A percentile compares a stretch with the other conserved stretches of the same genome.
Evolutionary conservation across 2,329 filamentous ascomycete genomes (phyloP).

Genomic region (Ceratocystis cacaofunesta): DNA sequence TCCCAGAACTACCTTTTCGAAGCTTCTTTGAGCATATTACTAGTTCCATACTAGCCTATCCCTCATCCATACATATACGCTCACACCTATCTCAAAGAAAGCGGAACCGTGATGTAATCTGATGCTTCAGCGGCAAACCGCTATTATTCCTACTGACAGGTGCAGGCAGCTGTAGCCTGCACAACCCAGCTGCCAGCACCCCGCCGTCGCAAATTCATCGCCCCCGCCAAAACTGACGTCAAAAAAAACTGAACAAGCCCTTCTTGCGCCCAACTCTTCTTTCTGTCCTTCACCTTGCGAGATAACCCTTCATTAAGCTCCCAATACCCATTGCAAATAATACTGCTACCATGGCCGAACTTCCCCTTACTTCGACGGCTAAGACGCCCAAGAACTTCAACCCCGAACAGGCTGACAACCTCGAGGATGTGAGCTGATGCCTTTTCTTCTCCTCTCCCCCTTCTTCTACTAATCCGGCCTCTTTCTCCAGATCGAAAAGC

Average conservation of each 20-base stretch:
- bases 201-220: constrained; percentile 10
- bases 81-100: no score
- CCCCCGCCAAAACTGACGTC: constrained; percentile 11
- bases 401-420: constrained; percentile 39
- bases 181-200: constrained; percentile 6
- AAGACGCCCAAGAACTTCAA: constrained; percentile 30
- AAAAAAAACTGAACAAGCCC: constrained; percentile 4
- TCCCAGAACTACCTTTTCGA: no score
- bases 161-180: background rate
- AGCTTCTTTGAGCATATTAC: no score
- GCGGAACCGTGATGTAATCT: no score
- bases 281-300: background rate
- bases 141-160: background rate
- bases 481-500: constrained; percentile 72
- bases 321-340: background rate
- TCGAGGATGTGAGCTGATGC: constrained; percentile 37
- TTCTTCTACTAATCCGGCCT: background rate
- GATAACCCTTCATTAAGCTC: background rate
- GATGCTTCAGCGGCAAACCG: background rate
- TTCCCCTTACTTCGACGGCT: constrained; percentile 9
- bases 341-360: constrained; percentile 12
- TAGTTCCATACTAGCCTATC: no score
- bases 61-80: no score
- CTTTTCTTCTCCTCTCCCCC: constrained; percentile 4
- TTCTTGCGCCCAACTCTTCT: background rate